Percentiles rank a stretch among this genome's conserved stretches.
Conservation (phyloP, 495 filamentous ascomycete genomes). For the Neurospora sp. region DNA sequence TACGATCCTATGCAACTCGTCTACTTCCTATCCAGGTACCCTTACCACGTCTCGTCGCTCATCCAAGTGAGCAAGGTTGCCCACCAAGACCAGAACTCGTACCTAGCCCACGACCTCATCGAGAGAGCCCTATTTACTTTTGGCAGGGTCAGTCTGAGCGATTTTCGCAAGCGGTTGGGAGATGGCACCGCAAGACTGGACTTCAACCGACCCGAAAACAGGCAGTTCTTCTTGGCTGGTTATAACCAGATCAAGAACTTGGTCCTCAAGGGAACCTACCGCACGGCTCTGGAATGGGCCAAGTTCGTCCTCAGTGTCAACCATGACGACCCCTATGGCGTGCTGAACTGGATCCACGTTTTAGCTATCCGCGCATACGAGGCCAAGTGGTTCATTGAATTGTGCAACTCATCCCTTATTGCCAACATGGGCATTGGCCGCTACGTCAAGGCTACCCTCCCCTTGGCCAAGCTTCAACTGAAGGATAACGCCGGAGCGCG, state of each 20-base stretch:
- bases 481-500: conserved; percentile 54
- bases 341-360: conserved; percentile 69
- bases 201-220: conserved; percentile 71
- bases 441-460: conserved; percentile 63
- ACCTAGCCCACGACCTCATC: conserved; percentile 75
- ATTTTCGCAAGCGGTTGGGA: conserved; percentile 63
- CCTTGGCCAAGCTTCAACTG: conserved; percentile 62
- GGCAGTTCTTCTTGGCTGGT: conserved; percentile 85
- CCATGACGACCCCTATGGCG: conserved; percentile 73
- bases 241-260: conserved; percentile 80
- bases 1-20: conserved; percentile 63
- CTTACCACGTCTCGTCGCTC: conserved; percentile 88
- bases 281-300: conserved; percentile 87
- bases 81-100: conserved; percentile 77
- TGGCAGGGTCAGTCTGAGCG: conserved; percentile 70
- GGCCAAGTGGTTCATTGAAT: conserved; percentile 60
- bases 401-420: conserved; percentile 51
- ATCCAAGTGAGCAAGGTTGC: conserved; percentile 89
- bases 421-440: conserved; percentile 26
- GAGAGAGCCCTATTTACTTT: conserved; percentile 91
- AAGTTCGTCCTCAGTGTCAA: conserved; percentile 72
- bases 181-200: conserved; percentile 71
- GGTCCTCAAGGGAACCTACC: conserved; percentile 81
- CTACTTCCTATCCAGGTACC: conserved; percentile 32
- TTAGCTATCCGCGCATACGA: conserved; percentile 72